A percentile compares a stretch with the other conserved stretches of the same genome.
phyloP scores from a whole-genome alignment of 495 filamentous ascomycete genomes.

The Penicillium soppii region DNA sequence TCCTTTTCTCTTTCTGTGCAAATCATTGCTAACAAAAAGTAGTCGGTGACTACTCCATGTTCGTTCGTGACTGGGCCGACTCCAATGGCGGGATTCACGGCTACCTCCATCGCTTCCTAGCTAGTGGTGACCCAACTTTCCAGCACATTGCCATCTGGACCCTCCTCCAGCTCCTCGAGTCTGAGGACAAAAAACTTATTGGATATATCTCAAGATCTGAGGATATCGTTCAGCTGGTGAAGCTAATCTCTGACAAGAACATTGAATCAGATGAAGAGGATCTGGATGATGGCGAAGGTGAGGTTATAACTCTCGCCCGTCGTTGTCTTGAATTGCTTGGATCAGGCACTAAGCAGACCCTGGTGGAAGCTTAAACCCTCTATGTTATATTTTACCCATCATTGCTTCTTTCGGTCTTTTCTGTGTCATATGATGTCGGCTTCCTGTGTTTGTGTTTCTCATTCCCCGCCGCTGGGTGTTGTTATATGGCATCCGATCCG shows the following conservation, averaged over 20 bases:
- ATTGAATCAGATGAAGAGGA: constrained; percentile 89
- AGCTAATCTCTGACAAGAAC: constrained; percentile 82
- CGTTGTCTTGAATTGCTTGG: constrained; percentile 86
- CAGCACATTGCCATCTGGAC: constrained; percentile 99
- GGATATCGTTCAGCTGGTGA: constrained; percentile 87
- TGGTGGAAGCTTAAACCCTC: constrained; percentile 51
- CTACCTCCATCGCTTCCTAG: constrained; percentile 88
- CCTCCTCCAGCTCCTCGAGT: constrained; percentile 89
- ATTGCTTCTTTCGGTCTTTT: constrained; percentile 19
- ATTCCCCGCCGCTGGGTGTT: constrained; percentile 26
- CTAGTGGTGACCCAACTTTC: constrained; percentile 93
- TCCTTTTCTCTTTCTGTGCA: not conserved
- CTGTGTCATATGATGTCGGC: constrained; percentile 6
- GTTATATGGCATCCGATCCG: constrained; percentile 38
- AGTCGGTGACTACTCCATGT: constrained; percentile 97
- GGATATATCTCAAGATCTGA: constrained; percentile 81
- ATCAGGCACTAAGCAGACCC: constrained; percentile 54
- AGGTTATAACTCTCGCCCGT: constrained; percentile 88
- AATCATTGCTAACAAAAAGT: constrained; percentile 15
- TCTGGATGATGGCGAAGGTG: constrained; percentile 87
- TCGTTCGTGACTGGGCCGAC: constrained; percentile 88
- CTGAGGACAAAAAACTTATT: constrained; percentile 83
- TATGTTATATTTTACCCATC: constrained; percentile 1
- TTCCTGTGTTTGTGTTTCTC: constrained; percentile 11
- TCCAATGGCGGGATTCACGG: constrained; percentile 94